phyloP scores from a whole-genome alignment of 129 eudicot species.

The Erigeron canadensis region DNA sequence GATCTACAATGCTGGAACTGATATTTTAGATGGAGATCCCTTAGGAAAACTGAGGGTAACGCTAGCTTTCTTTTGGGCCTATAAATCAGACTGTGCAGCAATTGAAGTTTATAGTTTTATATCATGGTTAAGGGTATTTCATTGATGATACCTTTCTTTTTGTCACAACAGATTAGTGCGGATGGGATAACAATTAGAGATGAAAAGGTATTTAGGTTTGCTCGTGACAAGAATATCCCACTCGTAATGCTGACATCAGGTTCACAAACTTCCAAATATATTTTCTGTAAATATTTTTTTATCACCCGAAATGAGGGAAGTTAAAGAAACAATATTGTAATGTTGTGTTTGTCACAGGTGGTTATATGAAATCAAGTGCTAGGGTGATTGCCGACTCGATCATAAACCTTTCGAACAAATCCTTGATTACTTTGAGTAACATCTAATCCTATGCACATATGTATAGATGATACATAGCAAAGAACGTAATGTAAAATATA shows the following conservation, averaged over 20 bases:
- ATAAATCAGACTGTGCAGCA: background rate
- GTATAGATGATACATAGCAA: constrained; percentile 1
- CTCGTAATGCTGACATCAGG: constrained; percentile 96
- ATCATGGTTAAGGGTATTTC: background rate
- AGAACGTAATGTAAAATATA: background rate
- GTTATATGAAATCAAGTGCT: constrained; percentile 95
- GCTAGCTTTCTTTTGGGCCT: background rate
- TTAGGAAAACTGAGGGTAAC: constrained; percentile 84
- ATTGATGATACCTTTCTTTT: background rate
- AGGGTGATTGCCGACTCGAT: constrained; percentile 84
- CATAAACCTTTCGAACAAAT: constrained; percentile 67
- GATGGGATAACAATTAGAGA: constrained; percentile 75
- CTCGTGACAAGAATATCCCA: constrained; percentile 67
- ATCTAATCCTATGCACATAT: background rate
- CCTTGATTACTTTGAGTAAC: constrained; percentile 50
- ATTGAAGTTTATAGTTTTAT: background rate
- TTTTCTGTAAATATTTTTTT: background rate
- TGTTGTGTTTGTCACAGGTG: constrained; percentile 48
- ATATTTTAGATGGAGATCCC: constrained; percentile 91
- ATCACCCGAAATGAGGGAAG: background rate
- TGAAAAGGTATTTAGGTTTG: constrained; percentile 83
- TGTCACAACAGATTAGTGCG: constrained; percentile 66
- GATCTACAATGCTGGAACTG: constrained; percentile 95
- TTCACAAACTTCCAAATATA: constrained; percentile 14
- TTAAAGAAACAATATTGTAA: background rate